These are phyloP conservation scores for Dothiorella sarmentorum DNA, from an alignment of 2,329 filamentous ascomycete genomes.

Conservation along the genomic window DNA sequence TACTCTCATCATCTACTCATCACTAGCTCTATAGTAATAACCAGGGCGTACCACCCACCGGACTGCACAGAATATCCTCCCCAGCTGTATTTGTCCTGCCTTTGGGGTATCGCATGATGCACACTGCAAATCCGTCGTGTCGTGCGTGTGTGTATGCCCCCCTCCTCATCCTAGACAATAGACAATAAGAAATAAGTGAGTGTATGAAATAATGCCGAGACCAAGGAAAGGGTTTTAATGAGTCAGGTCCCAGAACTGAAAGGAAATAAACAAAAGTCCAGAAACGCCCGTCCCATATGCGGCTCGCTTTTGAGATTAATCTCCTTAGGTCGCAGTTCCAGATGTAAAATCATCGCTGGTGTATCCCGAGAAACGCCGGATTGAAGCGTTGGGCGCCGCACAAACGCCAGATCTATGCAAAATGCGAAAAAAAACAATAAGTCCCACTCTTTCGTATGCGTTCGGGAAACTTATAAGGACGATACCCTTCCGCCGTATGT, in stretches of 20 bases:
- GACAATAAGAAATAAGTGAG: not conserved
- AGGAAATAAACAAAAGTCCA: not conserved
- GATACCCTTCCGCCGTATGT: constrained; percentile 18
- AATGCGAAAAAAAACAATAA: constrained; percentile 13
- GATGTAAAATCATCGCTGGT: constrained; percentile 11
- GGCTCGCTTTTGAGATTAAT: constrained; percentile 12
- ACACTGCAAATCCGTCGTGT: not conserved
- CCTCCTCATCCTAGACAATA: not conserved
- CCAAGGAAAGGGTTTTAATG: not conserved
- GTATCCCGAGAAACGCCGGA: constrained; percentile 11
- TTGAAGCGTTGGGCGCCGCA: constrained; percentile 11
- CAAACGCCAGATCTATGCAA: constrained; percentile 16
- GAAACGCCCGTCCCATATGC: not conserved
- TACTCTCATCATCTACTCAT: constrained; percentile 7
- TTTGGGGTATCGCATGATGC: not conserved
- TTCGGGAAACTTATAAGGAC: constrained; percentile 12
- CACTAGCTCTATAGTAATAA: not conserved
- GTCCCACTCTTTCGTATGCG: not conserved
- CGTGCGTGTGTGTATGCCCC: not conserved
- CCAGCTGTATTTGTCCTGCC: not conserved
- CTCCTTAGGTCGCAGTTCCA: not conserved
- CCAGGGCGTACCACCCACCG: not conserved
- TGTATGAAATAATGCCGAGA: not conserved
- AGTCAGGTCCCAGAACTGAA: constrained; percentile 1
- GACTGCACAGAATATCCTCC: not conserved